These are phyloP conservation scores for Kentomonas sorsogonicus DNA, from an alignment of 208 protist species.

Conservation along the genomic window DNA sequence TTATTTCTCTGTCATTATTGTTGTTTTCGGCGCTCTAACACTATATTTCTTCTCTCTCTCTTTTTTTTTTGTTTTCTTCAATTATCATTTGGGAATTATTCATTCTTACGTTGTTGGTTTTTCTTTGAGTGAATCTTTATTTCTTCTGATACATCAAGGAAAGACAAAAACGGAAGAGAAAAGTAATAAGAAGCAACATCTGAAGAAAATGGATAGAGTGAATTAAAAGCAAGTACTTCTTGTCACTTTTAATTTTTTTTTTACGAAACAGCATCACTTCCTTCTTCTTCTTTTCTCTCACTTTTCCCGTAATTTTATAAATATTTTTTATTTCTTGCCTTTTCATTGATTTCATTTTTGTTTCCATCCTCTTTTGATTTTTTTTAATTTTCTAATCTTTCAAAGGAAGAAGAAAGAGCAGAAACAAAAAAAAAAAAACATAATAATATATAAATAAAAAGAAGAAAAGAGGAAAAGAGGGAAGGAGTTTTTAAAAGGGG, in stretches of 20 bases:
- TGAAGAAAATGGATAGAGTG: no score
- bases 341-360: not conserved
- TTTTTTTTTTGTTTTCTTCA: slow-evolving; percentile 11
- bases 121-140: no score
- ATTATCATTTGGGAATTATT: slow-evolving; percentile 9
- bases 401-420: not conserved
- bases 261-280: no score
- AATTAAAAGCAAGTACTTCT: no score
- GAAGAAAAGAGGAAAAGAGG: no score
- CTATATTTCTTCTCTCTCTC: not conserved
- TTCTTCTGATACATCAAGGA: no score
- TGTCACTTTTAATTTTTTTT: no score
- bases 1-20: slow-evolving; percentile 8
- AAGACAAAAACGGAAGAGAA: no score
- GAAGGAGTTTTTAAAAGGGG: no score
- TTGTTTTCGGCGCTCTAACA: slow-evolving; percentile 5
- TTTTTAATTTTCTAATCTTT: slow-evolving; percentile 10
- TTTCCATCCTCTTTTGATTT: slow-evolving; percentile 8
- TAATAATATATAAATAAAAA: not conserved
- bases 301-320: not conserved
- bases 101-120: no score
- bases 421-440: not conserved
- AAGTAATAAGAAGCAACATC: no score
- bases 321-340: slow-evolving; percentile 9
- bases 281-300: slow-evolving; percentile 1